Evolutionary conservation across 176 grass and related monocot genomes (phyloP).

Genomic region (Carex kokanica): DNA sequence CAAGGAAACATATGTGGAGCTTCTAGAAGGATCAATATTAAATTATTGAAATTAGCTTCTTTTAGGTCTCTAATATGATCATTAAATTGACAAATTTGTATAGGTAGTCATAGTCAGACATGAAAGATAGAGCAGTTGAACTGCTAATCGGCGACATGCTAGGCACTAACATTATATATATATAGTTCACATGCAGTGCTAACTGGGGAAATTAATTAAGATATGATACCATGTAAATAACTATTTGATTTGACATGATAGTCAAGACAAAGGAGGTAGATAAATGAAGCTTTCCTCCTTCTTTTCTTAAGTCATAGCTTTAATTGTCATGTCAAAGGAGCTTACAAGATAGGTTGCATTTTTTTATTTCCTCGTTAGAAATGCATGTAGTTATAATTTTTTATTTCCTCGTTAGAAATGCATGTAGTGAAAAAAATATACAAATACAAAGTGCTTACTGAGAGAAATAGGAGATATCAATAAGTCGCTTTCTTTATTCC

Average conservation of each 20-base stretch:
- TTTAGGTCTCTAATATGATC: not conserved
- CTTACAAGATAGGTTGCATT: not conserved
- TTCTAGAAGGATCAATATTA: not conserved
- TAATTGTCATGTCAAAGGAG: constrained; percentile 7
- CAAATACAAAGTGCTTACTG: too few species aligned
- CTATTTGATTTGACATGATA: constrained; percentile 11
- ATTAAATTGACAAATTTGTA: constrained; percentile 5
- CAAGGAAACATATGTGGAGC: not conserved
- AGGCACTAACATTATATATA: not conserved
- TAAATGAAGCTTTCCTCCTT: constrained; percentile 1
- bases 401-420: too few species aligned
- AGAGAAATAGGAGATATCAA: too few species aligned
- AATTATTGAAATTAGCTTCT: not conserved
- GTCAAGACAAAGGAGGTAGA: constrained; percentile 13
- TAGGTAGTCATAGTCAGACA: not conserved
- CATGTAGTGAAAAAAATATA: too few species aligned
- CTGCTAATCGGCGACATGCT: constrained; percentile 10
- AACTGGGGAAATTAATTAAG: not conserved
- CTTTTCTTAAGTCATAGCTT: not conserved
- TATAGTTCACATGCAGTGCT: too few species aligned
- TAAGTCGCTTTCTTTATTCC: too few species aligned
- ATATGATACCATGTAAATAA: not conserved
- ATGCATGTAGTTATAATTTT: too few species aligned
- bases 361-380: not conserved
- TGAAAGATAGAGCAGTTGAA: constrained; percentile 28